Evolutionary conservation across 2,329 filamentous ascomycete genomes (phyloP), one percentile per base, ranked within the genome.

Genomic region (Ilyonectria robusta): DNA sequence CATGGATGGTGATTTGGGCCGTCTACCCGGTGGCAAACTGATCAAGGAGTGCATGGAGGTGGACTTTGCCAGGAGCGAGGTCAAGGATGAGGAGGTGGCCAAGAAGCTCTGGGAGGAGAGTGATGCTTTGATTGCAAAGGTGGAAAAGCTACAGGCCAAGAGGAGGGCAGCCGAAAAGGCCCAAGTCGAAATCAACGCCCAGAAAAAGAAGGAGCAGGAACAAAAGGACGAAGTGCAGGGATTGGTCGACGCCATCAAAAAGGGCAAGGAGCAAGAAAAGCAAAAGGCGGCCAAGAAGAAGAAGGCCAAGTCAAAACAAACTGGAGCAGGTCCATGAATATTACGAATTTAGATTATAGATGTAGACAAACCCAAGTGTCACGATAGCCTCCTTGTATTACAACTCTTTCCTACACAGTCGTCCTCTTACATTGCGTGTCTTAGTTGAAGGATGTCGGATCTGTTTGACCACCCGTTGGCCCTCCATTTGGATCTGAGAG

Each of bases 51-150:
- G 95, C 78, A 90, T 89, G 72, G 89, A 94, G 76, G 86, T 95
- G 19, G 88, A 92, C 69, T 92, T 90, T 79, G 87, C 91, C 29
- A 86, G 93, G 59, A 85, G 83, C 29, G 95, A 98, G 75, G 86
- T 98, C 50, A 87, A 87, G 70, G 93, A 97, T 77, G 94, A 97
- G 70, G 88, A 87, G 21, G 82, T 93, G 33, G 94, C 94, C 65
- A 94, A 97, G 86, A 89, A 91, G 78, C 84, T 99, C 17, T 99
- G 95, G 95, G 89, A 97, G 77, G 91, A 93, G 65, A 97, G 93
- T 77, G 95, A 97, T 76, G 90, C 89, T 77, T 88, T 97, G 70
- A 91, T 98, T 62, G 92, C 97, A 77, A 89, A 91, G 26, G 94
- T 94, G 0, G 81, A 81, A 9, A 82, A 89, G 56, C 91, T 96